A percentile compares a stretch with the other conserved stretches of the same genome.
Conservation (phyloP, 1,139 yeast genomes). For the Debaryomycetaceae sp. region DNA sequence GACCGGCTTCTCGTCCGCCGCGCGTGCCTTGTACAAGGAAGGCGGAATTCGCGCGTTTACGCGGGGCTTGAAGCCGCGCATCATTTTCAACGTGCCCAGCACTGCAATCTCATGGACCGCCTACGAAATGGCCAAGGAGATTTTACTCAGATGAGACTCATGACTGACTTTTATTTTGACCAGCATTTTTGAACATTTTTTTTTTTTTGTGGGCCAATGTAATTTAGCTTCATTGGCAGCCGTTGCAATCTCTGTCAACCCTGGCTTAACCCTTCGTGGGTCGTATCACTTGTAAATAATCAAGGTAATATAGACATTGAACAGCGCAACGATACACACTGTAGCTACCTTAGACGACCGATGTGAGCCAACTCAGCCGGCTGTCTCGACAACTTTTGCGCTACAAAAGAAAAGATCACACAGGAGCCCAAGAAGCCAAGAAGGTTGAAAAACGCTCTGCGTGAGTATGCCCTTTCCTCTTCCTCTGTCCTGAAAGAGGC, state of each 20-base stretch:
- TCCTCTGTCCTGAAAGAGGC: conserved; percentile 83
- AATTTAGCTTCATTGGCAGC: too few species aligned
- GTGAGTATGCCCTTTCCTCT: conserved; percentile 72
- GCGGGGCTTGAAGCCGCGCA: conserved; percentile 87
- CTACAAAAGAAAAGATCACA: conserved; percentile 74
- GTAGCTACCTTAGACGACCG: too few species aligned
- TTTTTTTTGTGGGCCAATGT: too few species aligned
- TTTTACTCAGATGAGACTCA: conserved; percentile 28
- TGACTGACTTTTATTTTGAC: too few species aligned
- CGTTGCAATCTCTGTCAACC: too few species aligned
- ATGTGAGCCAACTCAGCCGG: conserved; percentile 33
- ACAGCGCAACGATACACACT: not conserved
- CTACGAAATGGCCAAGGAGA: conserved; percentile 92
- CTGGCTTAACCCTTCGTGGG: too few species aligned
- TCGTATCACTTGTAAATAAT: too few species aligned
- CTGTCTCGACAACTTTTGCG: conserved; percentile 54
- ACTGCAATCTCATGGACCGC: conserved; percentile 99
- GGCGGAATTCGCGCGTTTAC: conserved; percentile 71
- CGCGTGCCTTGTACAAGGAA: conserved; percentile 57
- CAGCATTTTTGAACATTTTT: too few species aligned
- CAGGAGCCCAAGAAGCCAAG: conserved; percentile 80
- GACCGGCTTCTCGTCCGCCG: conserved; percentile 70
- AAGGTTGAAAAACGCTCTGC: conserved; percentile 78
- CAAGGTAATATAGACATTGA: conserved; percentile 1
- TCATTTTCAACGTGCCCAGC: conserved; percentile 90